A percentile compares a stretch with the other conserved stretches of the same genome.
phyloP scores from a whole-genome alignment of 2,329 filamentous ascomycete genomes.

The Parascedosporium putredinis region DNA sequence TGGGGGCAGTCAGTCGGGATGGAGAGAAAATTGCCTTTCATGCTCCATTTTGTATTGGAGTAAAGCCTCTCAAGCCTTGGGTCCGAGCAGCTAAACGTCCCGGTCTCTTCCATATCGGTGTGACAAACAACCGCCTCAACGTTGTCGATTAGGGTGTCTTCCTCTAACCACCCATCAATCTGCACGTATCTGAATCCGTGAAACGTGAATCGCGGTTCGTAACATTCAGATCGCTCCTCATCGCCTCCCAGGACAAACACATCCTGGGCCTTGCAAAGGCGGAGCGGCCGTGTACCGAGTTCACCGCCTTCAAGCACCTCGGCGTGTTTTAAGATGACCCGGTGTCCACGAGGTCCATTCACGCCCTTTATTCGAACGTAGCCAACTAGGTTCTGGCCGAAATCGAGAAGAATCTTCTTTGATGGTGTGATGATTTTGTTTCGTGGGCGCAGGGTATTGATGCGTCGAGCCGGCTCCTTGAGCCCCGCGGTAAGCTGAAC shows the following conservation, averaged over 20 bases:
- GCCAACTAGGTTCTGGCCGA: conserved; percentile 49
- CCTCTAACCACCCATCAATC: conserved; percentile 30
- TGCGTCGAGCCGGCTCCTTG: conserved; percentile 9
- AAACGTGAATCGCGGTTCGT: conserved; percentile 37
- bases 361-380: conserved; percentile 28
- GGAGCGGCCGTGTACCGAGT: conserved; percentile 28
- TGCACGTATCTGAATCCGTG: conserved; percentile 43
- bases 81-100: conserved; percentile 42
- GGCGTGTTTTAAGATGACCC: conserved; percentile 37
- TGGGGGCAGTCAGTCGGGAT: conserved; percentile 50
- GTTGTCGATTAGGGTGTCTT: conserved; percentile 12
- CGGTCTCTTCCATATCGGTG: conserved; percentile 39
- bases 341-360: conserved; percentile 24
- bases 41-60: conserved; percentile 43
- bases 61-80: conserved; percentile 41
- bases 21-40: conserved; percentile 47
- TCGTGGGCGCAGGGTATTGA: neutral
- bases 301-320: conserved; percentile 43
- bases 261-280: conserved; percentile 25
- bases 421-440: conserved; percentile 19
- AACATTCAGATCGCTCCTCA: conserved; percentile 9
- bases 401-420: conserved; percentile 41
- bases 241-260: conserved; percentile 27
- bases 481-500: conserved; percentile 28
- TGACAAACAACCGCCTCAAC: conserved; percentile 29